Evolutionary conservation across 2,329 filamentous ascomycete genomes (phyloP).

Genomic region (Exophiala aquamarina): DNA sequence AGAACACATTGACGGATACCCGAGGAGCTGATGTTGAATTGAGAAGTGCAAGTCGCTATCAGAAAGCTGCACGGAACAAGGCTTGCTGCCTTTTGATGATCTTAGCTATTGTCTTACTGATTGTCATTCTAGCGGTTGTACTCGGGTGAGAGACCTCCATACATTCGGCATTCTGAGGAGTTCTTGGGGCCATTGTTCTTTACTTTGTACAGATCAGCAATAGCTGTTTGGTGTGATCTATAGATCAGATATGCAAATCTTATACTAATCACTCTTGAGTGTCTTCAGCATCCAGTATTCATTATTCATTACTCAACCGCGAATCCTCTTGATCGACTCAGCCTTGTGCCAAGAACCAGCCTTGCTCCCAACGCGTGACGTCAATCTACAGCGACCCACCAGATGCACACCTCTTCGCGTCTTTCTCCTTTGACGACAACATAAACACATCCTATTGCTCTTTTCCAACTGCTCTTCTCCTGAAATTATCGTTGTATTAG

Average conservation of each 20-base stretch:
- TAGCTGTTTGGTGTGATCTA: too few species aligned
- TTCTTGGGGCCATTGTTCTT: background rate
- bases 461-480: too few species aligned
- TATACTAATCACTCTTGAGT: too few species aligned
- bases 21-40: constrained; percentile 83
- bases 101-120: constrained; percentile 80
- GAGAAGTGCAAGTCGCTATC: constrained; percentile 81
- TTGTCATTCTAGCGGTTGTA: constrained; percentile 84
- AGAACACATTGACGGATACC: constrained; percentile 77
- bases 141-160: constrained; percentile 50
- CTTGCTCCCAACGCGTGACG: constrained; percentile 11
- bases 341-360: constrained; percentile 4
- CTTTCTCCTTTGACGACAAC: too few species aligned
- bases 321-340: background rate
- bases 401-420: too few species aligned
- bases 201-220: constrained; percentile 8
- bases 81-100: constrained; percentile 90
- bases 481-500: background rate
- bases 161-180: constrained; percentile 1
- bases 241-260: background rate
- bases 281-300: too few species aligned
- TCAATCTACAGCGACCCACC: constrained; percentile 5
- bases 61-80: constrained; percentile 93
- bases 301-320: too few species aligned
- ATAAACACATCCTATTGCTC: too few species aligned